Conservation (phyloP, 2,329 filamentous ascomycete genomes). For the Trichoderma gracile region DNA sequence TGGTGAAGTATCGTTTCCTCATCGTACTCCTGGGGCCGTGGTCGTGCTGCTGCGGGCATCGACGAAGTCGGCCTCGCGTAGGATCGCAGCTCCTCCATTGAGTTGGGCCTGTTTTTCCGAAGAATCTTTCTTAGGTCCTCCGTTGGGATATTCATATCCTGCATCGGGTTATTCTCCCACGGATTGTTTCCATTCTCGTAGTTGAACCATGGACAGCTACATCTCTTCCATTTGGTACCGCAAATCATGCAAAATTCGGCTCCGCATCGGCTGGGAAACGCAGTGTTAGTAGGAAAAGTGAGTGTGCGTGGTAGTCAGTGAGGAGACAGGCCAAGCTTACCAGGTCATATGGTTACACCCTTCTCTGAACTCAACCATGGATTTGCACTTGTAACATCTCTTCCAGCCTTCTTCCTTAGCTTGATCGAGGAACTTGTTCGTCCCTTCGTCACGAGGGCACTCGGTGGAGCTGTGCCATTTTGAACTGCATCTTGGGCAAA, state of each 20-base stretch:
- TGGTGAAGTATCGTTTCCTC: constrained; percentile 50
- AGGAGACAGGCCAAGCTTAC: constrained; percentile 48
- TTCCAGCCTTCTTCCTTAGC: constrained; percentile 72
- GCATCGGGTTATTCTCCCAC: constrained; percentile 32
- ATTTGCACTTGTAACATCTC: constrained; percentile 71
- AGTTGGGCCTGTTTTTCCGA: constrained; percentile 14
- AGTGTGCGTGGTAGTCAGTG: constrained; percentile 26
- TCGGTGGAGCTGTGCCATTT: constrained; percentile 70
- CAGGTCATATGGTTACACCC: constrained; percentile 90
- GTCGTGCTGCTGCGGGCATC: constrained; percentile 29
- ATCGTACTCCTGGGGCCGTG: constrained; percentile 43
- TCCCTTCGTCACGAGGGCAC: constrained; percentile 72
- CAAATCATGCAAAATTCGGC: constrained; percentile 89
- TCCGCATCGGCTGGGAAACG: constrained; percentile 63
- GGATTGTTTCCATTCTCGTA: constrained; percentile 45
- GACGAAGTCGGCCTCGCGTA: constrained; percentile 25
- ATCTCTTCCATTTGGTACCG: constrained; percentile 77
- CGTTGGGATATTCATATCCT: constrained; percentile 52
- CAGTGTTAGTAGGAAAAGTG: neutral
- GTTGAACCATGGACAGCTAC: constrained; percentile 80
- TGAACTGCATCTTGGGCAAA: constrained; percentile 72
- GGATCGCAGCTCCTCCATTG: constrained; percentile 24
- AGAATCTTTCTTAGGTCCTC: constrained; percentile 25
- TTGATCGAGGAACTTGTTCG: constrained; percentile 61
- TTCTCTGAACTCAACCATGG: constrained; percentile 75